These are phyloP conservation scores for Sporothrix humicola DNA, from an alignment of 2,329 filamentous ascomycete species.

Conservation along the genomic window DNA sequence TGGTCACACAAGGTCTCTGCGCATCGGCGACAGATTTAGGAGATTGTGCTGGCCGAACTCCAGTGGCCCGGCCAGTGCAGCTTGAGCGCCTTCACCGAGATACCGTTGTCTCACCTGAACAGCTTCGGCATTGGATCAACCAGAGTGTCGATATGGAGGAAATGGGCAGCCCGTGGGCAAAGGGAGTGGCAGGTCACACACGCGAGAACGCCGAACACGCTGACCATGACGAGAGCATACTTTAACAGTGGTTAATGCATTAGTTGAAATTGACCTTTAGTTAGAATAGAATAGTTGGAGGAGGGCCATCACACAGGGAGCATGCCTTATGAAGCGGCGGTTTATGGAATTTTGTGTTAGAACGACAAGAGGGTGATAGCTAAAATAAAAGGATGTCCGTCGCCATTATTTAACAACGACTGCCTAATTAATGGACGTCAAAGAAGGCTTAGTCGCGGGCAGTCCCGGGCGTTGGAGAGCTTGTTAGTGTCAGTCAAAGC, in stretches of 20 bases:
- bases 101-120: conserved; percentile 34
- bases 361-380: neutral
- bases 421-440: neutral
- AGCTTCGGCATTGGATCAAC: conserved; percentile 35
- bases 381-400: neutral
- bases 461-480: neutral
- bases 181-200: neutral
- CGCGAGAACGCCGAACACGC: conserved; percentile 8
- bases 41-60: neutral
- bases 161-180: conserved; percentile 8
- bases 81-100: conserved; percentile 34
- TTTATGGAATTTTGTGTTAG: conserved; percentile 6
- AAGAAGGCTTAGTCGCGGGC: neutral
- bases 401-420: neutral
- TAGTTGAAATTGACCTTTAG: neutral
- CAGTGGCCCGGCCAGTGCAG: neutral
- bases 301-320: neutral
- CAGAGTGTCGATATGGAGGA: conserved; percentile 4
- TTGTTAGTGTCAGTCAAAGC: neutral
- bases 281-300: neutral
- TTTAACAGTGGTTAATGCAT: neutral
- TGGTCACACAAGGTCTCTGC: neutral
- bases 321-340: neutral
- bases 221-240: conserved; percentile 11
- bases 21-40: neutral